Percentiles rank a stretch among this genome's conserved stretches.
phyloP scores from a whole-genome alignment of 129 eudicot genomes.

The Tagetes patula region DNA sequence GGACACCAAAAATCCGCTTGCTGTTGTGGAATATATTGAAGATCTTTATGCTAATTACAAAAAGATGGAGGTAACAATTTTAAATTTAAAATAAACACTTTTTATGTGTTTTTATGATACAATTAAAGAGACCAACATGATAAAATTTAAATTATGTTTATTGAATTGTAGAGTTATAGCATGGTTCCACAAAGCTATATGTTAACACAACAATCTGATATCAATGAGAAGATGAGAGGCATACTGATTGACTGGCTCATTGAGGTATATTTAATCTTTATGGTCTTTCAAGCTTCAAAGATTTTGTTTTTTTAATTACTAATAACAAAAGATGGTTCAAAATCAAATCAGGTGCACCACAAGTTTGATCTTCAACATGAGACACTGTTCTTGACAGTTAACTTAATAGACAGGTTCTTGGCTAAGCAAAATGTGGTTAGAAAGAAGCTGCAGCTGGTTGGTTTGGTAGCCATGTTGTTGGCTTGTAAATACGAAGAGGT shows the following conservation, averaged over 20 bases:
- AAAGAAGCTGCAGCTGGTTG: slow-evolving; percentile 90
- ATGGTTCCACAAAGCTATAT: slow-evolving; percentile 71
- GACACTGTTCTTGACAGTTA: slow-evolving; percentile 82
- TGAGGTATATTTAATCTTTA: slow-evolving; percentile 54
- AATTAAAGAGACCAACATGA: slow-evolving; percentile 14
- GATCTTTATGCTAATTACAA: slow-evolving; percentile 66
- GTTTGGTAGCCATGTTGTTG: slow-evolving; percentile 77
- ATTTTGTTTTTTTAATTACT: background rate
- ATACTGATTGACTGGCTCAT: slow-evolving; percentile 92
- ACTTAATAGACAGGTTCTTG: slow-evolving; percentile 76
- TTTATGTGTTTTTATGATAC: background rate
- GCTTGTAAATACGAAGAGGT: slow-evolving; percentile 97
- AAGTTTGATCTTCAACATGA: slow-evolving; percentile 84
- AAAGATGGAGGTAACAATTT: slow-evolving; percentile 63
- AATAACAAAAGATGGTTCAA: slow-evolving; percentile 15
- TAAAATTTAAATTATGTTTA: background rate
- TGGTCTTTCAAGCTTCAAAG: slow-evolving; percentile 4
- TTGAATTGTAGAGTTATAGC: slow-evolving; percentile 48
- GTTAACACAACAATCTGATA: slow-evolving; percentile 59
- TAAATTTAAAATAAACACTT: background rate
- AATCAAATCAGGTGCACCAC: slow-evolving; percentile 71
- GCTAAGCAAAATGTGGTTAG: slow-evolving; percentile 63
- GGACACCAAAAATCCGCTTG: slow-evolving; percentile 57
- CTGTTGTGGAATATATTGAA: slow-evolving; percentile 73
- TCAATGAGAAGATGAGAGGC: slow-evolving; percentile 84